Evolutionary conservation across 2,329 filamentous ascomycete genomes (phyloP).

Genomic region (Nannizziopsis arthrosporioides): DNA sequence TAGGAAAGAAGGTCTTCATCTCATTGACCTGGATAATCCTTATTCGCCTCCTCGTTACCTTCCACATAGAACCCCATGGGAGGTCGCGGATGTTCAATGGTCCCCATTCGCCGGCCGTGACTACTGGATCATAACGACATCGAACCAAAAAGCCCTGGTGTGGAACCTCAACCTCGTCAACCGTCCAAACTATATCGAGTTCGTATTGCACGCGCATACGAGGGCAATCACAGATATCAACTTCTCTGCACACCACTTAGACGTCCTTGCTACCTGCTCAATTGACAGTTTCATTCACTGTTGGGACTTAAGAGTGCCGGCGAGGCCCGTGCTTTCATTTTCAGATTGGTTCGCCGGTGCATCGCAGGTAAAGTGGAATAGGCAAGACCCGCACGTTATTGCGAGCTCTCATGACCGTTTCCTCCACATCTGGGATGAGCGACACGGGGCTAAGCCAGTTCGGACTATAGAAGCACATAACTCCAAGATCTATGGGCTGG

Average conservation of each 20-base stretch:
- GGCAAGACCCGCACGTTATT: constrained; percentile 72
- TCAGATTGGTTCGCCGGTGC: constrained; percentile 90
- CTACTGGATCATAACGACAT: constrained; percentile 88
- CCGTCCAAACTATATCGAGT: constrained; percentile 71
- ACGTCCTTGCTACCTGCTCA: constrained; percentile 77
- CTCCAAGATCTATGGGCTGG: constrained; percentile 89
- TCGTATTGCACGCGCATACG: constrained; percentile 73
- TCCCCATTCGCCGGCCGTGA: constrained; percentile 81
- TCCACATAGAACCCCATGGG: constrained; percentile 80
- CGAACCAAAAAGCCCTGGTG: constrained; percentile 85
- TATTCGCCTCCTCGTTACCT: constrained; percentile 77
- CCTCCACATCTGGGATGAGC: constrained; percentile 81
- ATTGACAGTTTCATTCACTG: constrained; percentile 88
- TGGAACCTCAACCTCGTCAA: constrained; percentile 72
- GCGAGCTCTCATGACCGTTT: constrained; percentile 84
- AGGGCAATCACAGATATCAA: constrained; percentile 93
- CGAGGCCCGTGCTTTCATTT: constrained; percentile 64
- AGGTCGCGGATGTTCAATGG: constrained; percentile 94
- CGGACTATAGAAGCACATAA: constrained; percentile 76
- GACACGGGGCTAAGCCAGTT: constrained; percentile 64
- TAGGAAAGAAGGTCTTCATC: constrained; percentile 71
- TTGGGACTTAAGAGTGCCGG: constrained; percentile 72
- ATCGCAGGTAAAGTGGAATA: constrained; percentile 90
- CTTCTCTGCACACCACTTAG: constrained; percentile 84
- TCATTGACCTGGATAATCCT: constrained; percentile 83